Conservation (phyloP, 2,329 filamentous ascomycete genomes). For the Elsinoe australis region DNA sequence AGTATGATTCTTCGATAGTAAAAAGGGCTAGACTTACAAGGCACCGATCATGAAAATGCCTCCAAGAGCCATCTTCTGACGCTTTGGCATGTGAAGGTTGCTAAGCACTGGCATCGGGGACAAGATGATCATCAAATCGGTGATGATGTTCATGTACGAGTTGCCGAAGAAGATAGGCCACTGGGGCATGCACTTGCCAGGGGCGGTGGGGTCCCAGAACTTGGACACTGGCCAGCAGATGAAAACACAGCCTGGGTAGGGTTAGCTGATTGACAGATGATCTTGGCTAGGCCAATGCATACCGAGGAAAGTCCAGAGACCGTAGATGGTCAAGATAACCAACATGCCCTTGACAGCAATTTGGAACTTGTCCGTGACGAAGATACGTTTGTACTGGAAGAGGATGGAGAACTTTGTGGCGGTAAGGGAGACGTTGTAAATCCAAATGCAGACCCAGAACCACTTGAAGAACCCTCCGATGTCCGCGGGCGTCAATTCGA, state of each 20-base stretch:
- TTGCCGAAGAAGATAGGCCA: slow-evolving; percentile 36
- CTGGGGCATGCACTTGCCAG: slow-evolving; percentile 34
- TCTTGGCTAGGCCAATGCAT: background rate
- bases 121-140: slow-evolving; percentile 29
- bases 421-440: slow-evolving; percentile 34
- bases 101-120: slow-evolving; percentile 30
- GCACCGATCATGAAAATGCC: slow-evolving; percentile 30
- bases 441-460: slow-evolving; percentile 31
- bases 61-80: slow-evolving; percentile 28
- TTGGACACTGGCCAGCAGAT: slow-evolving; percentile 36
- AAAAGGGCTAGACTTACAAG: slow-evolving; percentile 19
- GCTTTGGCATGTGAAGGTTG: slow-evolving; percentile 26
- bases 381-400: slow-evolving; percentile 43
- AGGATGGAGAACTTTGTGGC: slow-evolving; percentile 40
- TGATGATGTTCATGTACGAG: slow-evolving; percentile 29
- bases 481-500: background rate
- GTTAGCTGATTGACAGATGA: background rate
- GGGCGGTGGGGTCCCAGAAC: slow-evolving; percentile 34
- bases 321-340: slow-evolving; percentile 27
- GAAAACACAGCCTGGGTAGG: slow-evolving; percentile 29
- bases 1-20: background rate
- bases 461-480: slow-evolving; percentile 11
- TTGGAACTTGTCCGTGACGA: slow-evolving; percentile 34
- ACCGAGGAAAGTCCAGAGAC: slow-evolving; percentile 28
- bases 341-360: slow-evolving; percentile 27